Evolutionary conservation across 495 filamentous ascomycete species (phyloP), one percentile per base, ranked within the genome.

Genomic region (Aspergillus homomorphus): DNA sequence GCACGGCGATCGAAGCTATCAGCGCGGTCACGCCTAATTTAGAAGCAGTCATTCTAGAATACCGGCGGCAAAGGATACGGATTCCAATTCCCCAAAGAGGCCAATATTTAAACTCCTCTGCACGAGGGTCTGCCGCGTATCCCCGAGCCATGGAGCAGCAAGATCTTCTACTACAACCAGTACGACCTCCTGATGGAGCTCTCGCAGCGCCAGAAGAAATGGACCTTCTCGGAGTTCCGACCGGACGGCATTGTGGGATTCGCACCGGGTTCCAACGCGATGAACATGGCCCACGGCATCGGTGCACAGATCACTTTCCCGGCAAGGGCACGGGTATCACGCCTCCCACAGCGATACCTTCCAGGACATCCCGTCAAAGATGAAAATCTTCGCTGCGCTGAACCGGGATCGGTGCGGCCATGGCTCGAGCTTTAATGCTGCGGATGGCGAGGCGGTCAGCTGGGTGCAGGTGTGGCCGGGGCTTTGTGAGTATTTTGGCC

Each of bases 111-210:
- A 4, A 66, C 71, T 1, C 76, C 74, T 2, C 60, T 71, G 6
- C 60, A 64, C 19, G 77, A 81, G 46, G 56, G 54, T 7, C 58
- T 65, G 12, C 69, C 77, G 1, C 70, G 75, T 10, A 73, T 81
- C 49, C 73, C 76, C 0, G 58, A 70, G 28, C 76, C 76, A 1
- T 75, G 64, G 51, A 46, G 54, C 8, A 44, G 51, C 10, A 72
- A 76, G 49, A 67, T 79, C 28, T 77, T 80, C 66, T 80, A 80
- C 65, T 80, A 78, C 54, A 55, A 55, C 14, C 77, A 79, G 51
- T 69, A 69, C 45, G 76, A 80, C 45, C 60, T 67, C n/a, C 62
- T 80, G 14, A 23, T 50, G 23, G 52, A 53, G 7, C 59, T 72
- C 0, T 70, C 67, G 8, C 53, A 67, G 16, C 68, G 62, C 45